Base-by-base conservation (phyloP, 2,329 filamentous ascomycete species). In the Zymoseptoria passerinii region DNA sequence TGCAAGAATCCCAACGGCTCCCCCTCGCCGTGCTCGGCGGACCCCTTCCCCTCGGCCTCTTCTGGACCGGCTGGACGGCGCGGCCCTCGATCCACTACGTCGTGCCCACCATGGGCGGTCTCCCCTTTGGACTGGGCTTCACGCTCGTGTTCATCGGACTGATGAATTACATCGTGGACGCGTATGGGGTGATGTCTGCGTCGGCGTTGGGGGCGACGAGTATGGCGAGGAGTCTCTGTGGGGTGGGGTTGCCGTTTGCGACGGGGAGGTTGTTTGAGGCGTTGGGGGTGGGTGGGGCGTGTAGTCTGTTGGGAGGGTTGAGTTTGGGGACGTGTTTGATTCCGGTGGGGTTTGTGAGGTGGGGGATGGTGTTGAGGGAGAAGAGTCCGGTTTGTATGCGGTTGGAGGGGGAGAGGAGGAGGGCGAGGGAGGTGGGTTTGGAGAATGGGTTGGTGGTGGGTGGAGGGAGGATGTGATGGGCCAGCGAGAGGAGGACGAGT, bases 281-380 rank as follows among this genome's bases (percentile, higher is more conserved):
- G 23, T 77, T 92, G 23, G 88, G 88, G 10, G 82, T 85, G 58
- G 83, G 86, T 61, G 91, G 89, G 88, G 80, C 79, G 7, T 80
- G 77, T 50, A 78, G 74, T 58, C 57, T 82, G 54, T 64, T 82
- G 9, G 80, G 76, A 0, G 80, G 81, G 55, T 67, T 81, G 58
- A 78, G 75, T 58, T 55, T 81, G 27, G 71, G 66, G 6, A 73
- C 84, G 60, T 80, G 78, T 52, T 64, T 82, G 5, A 82, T 85
- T 49, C 83, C 83, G 0, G 83, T 85, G 66, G 68, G 78, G 2
- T 84, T 86, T 64, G 77, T 84, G 59, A 77, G 72, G 65, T 83
- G 80, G 66, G 80, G 80, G 0, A 73, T 75, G 18, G 65, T 58
- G 57, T 81, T 89, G 53, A 77, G 85, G 29, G 77, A 75, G 23